These are phyloP conservation scores for Epichloe brachyelytri DNA, from an alignment of 2,329 filamentous ascomycete genomes.

Conservation along the genomic window DNA sequence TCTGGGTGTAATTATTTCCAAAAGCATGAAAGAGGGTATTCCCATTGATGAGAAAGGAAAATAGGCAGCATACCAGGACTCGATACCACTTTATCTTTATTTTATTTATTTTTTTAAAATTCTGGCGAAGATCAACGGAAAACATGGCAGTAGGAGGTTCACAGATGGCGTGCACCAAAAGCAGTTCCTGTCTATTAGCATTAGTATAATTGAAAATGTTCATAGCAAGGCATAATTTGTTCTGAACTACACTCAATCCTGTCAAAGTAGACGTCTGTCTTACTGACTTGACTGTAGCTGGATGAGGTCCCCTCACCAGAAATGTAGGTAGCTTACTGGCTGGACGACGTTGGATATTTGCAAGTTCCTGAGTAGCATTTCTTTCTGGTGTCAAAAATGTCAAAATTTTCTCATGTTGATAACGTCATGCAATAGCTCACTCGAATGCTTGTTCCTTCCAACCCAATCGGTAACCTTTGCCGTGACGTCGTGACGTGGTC, in stretches of 20 bases:
- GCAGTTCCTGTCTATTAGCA: neutral
- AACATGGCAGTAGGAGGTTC: neutral
- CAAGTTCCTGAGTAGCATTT: too few species aligned
- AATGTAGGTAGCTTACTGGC: too few species aligned
- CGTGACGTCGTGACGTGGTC: conserved; percentile 5
- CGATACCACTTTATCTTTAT: conserved; percentile 1
- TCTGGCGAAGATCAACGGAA: neutral
- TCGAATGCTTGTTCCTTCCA: neutral
- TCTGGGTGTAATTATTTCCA: conserved; percentile 1
- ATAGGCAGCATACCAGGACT: neutral
- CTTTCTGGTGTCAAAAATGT: too few species aligned
- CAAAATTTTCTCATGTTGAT: too few species aligned
- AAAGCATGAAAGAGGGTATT: neutral
- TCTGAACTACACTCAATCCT: too few species aligned
- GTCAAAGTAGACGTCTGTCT: too few species aligned
- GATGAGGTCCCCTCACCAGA: too few species aligned
- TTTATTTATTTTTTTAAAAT: neutral
- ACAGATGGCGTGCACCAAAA: neutral
- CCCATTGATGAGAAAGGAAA: neutral
- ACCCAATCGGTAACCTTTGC: neutral
- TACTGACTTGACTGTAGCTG: too few species aligned
- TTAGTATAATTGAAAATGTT: neutral
- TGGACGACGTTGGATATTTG: too few species aligned
- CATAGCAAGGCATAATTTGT: too few species aligned
- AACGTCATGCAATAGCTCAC: neutral